These are phyloP conservation scores for Colletotrichum ledebouriae DNA, from an alignment of 2,329 filamentous ascomycete species.

Conservation along the genomic window DNA sequence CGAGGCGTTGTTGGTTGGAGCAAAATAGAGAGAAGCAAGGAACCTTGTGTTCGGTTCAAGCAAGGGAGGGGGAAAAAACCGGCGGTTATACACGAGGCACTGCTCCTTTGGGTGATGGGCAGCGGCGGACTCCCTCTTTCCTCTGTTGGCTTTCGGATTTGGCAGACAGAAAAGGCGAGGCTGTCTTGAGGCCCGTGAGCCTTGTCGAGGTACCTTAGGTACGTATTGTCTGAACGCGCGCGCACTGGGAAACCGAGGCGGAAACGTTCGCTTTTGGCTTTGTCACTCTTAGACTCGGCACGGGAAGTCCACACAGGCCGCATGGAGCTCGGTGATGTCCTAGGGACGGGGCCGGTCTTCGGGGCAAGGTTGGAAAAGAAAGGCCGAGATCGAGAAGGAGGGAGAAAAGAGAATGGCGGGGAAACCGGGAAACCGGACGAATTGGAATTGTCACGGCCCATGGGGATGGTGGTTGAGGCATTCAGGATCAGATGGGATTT, in stretches of 20 bases:
- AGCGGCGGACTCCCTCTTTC: background rate
- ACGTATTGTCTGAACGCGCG: background rate
- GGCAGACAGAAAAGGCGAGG: background rate
- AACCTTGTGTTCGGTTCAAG: constrained; percentile 28
- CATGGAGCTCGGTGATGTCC: no score
- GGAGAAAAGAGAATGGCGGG: constrained; percentile 5
- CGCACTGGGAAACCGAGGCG: no score
- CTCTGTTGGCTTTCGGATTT: background rate
- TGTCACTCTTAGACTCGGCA: no score
- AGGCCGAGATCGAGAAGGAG: background rate
- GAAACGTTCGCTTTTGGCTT: no score
- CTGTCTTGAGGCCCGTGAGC: background rate
- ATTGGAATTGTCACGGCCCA: no score
- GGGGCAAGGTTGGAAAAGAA: background rate
- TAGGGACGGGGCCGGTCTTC: background rate
- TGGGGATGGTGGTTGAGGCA: background rate
- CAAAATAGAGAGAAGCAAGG: background rate
- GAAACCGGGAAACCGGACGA: constrained; percentile 27
- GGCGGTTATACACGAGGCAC: background rate
- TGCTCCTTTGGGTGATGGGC: background rate
- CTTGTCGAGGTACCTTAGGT: background rate
- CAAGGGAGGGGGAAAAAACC: background rate
- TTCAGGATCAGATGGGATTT: background rate
- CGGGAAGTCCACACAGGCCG: no score
- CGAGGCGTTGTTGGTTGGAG: no score